Evolutionary conservation across 768 basidiomycete genomes (phyloP), one percentile per base, ranked within the genome.

Genomic region (Tephrocybe sp.): DNA sequence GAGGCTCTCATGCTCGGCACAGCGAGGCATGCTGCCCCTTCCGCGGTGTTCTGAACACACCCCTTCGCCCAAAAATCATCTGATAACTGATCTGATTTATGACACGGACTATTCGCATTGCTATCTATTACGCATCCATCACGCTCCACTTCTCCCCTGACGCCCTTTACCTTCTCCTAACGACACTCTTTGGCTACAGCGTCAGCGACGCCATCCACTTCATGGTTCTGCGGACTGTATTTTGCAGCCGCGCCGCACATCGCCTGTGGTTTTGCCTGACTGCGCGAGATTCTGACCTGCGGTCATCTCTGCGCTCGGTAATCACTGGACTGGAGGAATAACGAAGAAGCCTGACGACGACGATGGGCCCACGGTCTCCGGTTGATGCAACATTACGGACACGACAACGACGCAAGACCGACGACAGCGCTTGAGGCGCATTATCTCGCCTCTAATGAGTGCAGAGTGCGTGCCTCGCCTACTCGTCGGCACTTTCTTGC

Each of bases 1-100:
- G 90, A 93, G 80, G 86, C 87, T 35, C 78, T 93, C 66, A 92
- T 91, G 87, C 82, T 92, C 65, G 81, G 84, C 67, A 86, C 87
- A 51, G 86, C 87, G 36, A 84, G 86, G 68, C 87, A 87, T 71
- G 81, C 53, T 57, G 63, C 53, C 55, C 68, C 64, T 82, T 79
- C 56, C 28, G 37, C 59, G 19, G 47, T 60, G 21, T 67, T 63
- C 44, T 65, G 52, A 64, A 31, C 25, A 40, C 31, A 31, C 24
- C n/a, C 34, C 42, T 44, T 43, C 47, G 44, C 26, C 40, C 38
- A 54, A 56, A 59, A 73, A 80, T 67, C 69, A 80, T 78, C 75
- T 76, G 67, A 72, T 71, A 69, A 60, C 56, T 58, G 73, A 67
- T 73, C 66, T 73, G 68, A 74, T 72, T 78, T 78, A 82, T 80